phyloP scores from a whole-genome alignment of 108 stramenopile genomes.

The Tribonema minus region DNA sequence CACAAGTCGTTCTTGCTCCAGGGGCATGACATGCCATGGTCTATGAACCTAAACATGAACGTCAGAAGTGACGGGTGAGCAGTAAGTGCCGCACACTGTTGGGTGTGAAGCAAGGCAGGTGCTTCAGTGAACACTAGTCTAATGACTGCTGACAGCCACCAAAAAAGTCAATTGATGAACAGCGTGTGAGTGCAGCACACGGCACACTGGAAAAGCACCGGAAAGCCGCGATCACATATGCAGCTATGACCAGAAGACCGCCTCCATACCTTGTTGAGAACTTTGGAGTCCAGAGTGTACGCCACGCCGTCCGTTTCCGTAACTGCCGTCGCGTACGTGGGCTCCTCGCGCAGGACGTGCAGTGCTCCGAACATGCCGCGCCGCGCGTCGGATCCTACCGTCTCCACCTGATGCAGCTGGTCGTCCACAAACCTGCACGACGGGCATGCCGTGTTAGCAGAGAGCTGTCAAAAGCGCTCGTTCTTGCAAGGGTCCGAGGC shows the following conservation, averaged over 20 bases:
- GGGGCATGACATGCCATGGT: no score
- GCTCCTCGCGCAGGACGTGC: conserved; percentile 43
- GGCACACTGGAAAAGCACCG: not conserved
- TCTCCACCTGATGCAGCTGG: conserved; percentile 53
- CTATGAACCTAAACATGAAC: no score
- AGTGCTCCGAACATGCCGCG: conserved; percentile 45
- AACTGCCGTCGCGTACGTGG: conserved; percentile 44
- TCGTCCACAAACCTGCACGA: conserved; percentile 34
- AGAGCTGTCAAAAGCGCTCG: not conserved
- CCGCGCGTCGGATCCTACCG: conserved; percentile 20
- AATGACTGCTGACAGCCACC: no score
- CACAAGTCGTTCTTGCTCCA: no score
- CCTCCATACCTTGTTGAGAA: not conserved
- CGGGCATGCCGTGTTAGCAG: not conserved
- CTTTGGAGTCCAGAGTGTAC: conserved; percentile 33
- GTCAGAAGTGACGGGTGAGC: no score
- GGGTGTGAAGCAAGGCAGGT: no score
- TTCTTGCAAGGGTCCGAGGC: not conserved
- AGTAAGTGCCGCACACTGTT: no score
- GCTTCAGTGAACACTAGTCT: no score
- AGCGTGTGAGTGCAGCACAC: not conserved
- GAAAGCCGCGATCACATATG: not conserved
- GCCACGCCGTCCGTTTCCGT: conserved; percentile 50
- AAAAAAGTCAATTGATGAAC: no score
- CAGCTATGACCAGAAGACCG: no score